Evolutionary conservation across 2,329 filamentous ascomycete species (phyloP), one percentile per base, ranked within the genome.

Genomic region (Metarhizium guizhouense): DNA sequence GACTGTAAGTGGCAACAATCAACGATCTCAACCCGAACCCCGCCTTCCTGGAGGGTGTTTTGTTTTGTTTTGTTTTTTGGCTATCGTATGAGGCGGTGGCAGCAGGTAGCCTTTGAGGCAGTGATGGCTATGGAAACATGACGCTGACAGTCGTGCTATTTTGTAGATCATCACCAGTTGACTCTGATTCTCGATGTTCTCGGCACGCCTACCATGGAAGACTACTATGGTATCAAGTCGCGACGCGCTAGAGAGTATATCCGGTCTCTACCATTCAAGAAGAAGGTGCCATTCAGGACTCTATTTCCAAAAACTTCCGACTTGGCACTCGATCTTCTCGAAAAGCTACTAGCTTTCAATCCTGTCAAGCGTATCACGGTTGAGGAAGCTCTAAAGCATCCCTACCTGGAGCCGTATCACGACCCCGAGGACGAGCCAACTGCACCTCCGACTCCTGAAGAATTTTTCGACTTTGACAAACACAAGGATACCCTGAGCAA

Each of bases 301-400:
- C 85, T 99, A 72, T 99, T 99, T 81, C 93, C 94, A 63, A 96
- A 96, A 81, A 96, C 92, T n/a, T 95, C 92, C n/a, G 93, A 97
- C 60, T 77, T 95, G 40, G 94, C 94, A 0, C 80, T 99, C 42
- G 94, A 99, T 68, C 80, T 99, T 43, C 80, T 99, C 29, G 94
- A 99, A 80, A 95, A 94, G 74, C 83, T 99, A 16, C 81, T 99
- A 34, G 93, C 94, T 13, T 99, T 99, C 79, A 99, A 99, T 76
- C 94, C 94, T 0, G 90, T 94, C 60, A 99, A 99, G 85, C 89
- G 94, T 63, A 99, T 99, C 72, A 95, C 90, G 1, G 94, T 99
- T 29, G 94, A 97, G 70, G 94, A 99, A 61, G 94, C 94, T 20
- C 81, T 99, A 61, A 95, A 94, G 76, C 94, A 99, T 75, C 93